A percentile compares a stretch with the other conserved stretches of the same genome.
Conservation (phyloP, 2,329 filamentous ascomycete genomes). For the Clarireedia homoeocarpa region DNA sequence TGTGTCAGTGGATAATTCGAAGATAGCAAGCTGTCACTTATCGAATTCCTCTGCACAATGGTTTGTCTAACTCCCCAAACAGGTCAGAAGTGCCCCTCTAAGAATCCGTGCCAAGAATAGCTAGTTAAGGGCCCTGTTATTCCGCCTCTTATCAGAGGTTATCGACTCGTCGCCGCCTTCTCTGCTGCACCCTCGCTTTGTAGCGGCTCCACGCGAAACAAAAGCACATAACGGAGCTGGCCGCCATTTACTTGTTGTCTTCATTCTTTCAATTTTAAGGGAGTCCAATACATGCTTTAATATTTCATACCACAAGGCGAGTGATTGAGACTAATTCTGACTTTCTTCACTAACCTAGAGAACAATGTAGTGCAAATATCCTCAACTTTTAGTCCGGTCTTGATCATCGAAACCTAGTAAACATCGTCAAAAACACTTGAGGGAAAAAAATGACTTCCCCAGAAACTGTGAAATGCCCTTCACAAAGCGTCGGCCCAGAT, state of each 20-base stretch:
- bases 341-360: background rate
- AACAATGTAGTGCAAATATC: background rate
- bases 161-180: conserved; percentile 2
- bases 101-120: background rate
- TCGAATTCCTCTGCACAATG: too few species aligned
- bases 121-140: background rate
- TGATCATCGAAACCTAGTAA: background rate
- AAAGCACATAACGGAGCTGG: background rate
- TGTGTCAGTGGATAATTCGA: background rate
- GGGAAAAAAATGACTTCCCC: conserved; percentile 1
- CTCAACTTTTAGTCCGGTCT: background rate
- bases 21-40: background rate
- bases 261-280: conserved; percentile 1
- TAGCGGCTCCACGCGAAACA: background rate
- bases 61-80: too few species aligned
- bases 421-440: background rate
- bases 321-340: background rate
- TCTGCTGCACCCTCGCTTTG: conserved; percentile 2
- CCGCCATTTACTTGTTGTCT: conserved; percentile 3
- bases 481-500: conserved; percentile 66
- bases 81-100: too few species aligned
- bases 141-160: conserved; percentile 5
- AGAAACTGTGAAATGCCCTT: conserved; percentile 5
- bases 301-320: background rate
- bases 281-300: background rate